A percentile compares a stretch with the other conserved stretches of the same genome.
These are phyloP conservation scores for Sugiyamaella qingdaonensis DNA, from an alignment of 805 yeast genomes.

Conservation along the genomic window DNA sequence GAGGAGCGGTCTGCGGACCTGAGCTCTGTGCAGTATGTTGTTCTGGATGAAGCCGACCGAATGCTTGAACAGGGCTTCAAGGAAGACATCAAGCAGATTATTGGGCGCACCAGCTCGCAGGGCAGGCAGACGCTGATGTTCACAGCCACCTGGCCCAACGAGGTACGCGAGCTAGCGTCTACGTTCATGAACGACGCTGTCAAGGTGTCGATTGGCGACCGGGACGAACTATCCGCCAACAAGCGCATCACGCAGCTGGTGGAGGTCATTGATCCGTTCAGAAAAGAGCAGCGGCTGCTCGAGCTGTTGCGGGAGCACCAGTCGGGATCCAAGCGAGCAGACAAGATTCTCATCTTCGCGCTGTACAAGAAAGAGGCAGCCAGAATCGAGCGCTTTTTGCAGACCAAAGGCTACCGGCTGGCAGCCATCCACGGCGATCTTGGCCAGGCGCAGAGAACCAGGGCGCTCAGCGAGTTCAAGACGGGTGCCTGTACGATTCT, in stretches of 20 bases:
- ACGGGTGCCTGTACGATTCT: slow-evolving; percentile 68
- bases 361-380: slow-evolving; percentile 95
- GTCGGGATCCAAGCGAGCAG: slow-evolving; percentile 57
- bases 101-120: slow-evolving; percentile 49
- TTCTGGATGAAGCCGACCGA: slow-evolving; percentile 97
- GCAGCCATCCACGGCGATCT: slow-evolving; percentile 97
- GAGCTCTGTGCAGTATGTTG: slow-evolving; percentile 65
- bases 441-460: slow-evolving; percentile 86
- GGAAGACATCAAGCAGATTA: slow-evolving; percentile 85
- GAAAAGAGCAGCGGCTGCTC: slow-evolving; percentile 72
- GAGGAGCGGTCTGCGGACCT: slow-evolving; percentile 82
- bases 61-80: slow-evolving; percentile 98
- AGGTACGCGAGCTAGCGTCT: slow-evolving; percentile 87
- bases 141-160: slow-evolving; percentile 99
- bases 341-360: slow-evolving; percentile 87
- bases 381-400: slow-evolving; percentile 74
- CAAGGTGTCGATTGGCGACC: slow-evolving; percentile 86
- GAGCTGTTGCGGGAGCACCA: slow-evolving; percentile 72
- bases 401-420: slow-evolving; percentile 69
- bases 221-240: slow-evolving; percentile 92
- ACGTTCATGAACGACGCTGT: slow-evolving; percentile 83
- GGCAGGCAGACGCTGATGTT: slow-evolving; percentile 93
- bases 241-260: slow-evolving; percentile 90
- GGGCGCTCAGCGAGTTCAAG: slow-evolving; percentile 81
- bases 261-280: slow-evolving; percentile 80